Percentiles rank a stretch among this genome's conserved stretches.
Conservation (phyloP, 129 eudicot species). For the Arctium lappa region DNA sequence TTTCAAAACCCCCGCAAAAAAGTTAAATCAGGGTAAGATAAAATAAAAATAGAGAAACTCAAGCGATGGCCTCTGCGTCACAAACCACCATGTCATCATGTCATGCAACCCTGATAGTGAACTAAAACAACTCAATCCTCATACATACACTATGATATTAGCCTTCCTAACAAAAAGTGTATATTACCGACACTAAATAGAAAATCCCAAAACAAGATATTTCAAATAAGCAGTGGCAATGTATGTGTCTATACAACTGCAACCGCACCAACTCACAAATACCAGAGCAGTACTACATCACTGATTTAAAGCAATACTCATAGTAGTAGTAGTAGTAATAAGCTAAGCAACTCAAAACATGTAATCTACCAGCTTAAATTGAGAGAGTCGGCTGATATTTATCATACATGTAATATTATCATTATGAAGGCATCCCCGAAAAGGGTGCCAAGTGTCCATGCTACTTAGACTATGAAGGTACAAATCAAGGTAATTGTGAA, state of each 20-base stretch:
- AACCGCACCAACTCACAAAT: background rate
- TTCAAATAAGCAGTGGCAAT: background rate
- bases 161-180: background rate
- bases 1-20: background rate
- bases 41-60: no score
- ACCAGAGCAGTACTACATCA: background rate
- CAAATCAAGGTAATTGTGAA: background rate
- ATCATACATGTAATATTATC: background rate
- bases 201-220: background rate
- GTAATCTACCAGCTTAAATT: background rate
- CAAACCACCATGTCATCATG: background rate
- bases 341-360: background rate
- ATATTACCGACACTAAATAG: background rate
- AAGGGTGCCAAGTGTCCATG: background rate
- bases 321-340: background rate
- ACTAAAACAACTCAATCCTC: background rate
- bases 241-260: no score
- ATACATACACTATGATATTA: background rate
- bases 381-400: background rate
- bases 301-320: background rate
- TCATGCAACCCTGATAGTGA: background rate
- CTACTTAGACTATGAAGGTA: background rate
- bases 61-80: background rate
- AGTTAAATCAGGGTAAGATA: background rate
- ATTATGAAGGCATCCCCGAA: background rate